phyloP scores from a whole-genome alignment of 2,329 filamentous ascomycete genomes.

The Alternaria solani region DNA sequence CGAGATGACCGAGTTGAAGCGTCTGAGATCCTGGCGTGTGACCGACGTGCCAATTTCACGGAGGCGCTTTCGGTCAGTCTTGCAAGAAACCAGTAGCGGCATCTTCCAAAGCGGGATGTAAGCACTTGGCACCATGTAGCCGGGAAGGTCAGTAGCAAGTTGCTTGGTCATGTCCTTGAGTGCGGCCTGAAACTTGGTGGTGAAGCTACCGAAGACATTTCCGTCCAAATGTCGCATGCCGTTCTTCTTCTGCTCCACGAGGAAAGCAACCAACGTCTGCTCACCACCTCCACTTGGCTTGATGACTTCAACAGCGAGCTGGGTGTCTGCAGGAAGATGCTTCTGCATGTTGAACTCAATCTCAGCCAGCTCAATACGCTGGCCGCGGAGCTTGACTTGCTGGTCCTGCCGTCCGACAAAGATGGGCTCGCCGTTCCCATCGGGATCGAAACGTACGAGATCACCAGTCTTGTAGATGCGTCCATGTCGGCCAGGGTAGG shows the following conservation, averaged over 20 bases:
- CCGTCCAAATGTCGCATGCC: constrained; percentile 43
- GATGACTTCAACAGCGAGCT: constrained; percentile 61
- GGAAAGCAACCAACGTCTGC: constrained; percentile 45
- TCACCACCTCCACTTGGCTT: constrained; percentile 45
- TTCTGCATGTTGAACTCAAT: constrained; percentile 53
- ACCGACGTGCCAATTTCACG: constrained; percentile 44
- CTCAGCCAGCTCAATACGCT: constrained; percentile 50
- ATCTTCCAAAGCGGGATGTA: constrained; percentile 49
- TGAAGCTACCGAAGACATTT: constrained; percentile 43
- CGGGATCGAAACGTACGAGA: constrained; percentile 60
- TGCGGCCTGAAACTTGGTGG: constrained; percentile 39
- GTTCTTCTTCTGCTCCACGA: constrained; percentile 42
- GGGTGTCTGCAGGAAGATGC: constrained; percentile 47
- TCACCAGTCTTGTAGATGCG: constrained; percentile 47
- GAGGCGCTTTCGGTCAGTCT: constrained; percentile 48
- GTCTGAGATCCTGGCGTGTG: constrained; percentile 42
- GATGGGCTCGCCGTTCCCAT: constrained; percentile 45
- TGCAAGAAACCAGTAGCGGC: constrained; percentile 47
- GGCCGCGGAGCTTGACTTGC: constrained; percentile 54
- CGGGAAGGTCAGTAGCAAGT: constrained; percentile 39
- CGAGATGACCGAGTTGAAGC: constrained; percentile 40
- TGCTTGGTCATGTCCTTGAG: constrained; percentile 42
- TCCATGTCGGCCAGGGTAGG: constrained; percentile 62
- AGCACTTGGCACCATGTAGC: constrained; percentile 49
- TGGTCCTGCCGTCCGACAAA: constrained; percentile 50